These are phyloP conservation scores for Linum lewisii DNA, from an alignment of 345 rosid species.

Conservation along the genomic window DNA sequence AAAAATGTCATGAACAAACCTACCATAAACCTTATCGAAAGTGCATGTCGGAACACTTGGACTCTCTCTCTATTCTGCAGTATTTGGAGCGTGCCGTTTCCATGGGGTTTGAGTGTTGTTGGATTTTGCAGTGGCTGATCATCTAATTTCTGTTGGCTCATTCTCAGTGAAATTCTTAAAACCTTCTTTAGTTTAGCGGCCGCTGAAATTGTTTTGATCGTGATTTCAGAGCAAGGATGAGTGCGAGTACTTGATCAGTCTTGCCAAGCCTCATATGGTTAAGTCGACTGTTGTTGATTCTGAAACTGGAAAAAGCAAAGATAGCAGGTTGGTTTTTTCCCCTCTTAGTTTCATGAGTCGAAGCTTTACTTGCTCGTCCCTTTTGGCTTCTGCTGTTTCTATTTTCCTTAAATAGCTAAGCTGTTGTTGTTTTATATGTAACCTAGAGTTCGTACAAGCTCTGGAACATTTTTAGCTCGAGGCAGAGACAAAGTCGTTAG, in stretches of 20 bases:
- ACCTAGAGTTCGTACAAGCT: slow-evolving; percentile 78
- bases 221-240: slow-evolving; percentile 57
- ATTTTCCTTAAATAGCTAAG: slow-evolving; percentile 5
- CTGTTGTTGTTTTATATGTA: slow-evolving; percentile 11
- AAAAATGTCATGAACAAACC: too few species aligned
- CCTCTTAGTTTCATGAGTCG: not conserved
- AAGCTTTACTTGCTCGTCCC: not conserved
- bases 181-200: not conserved
- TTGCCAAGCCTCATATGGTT: slow-evolving; percentile 74
- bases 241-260: slow-evolving; percentile 62
- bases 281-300: slow-evolving; percentile 82
- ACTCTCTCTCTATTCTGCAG: too few species aligned
- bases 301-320: slow-evolving; percentile 77
- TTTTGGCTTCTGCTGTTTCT: not conserved
- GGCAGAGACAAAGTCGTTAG: slow-evolving; percentile 67
- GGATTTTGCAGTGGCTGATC: not conserved
- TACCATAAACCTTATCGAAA: too few species aligned
- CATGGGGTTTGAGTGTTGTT: not conserved
- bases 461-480: slow-evolving; percentile 73
- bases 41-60: too few species aligned
- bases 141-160: not conserved
- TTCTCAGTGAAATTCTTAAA: not conserved
- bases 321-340: slow-evolving; percentile 53
- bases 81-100: not conserved
- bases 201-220: too few species aligned